Evolutionary conservation across 257 asterid species (phyloP), one percentile per base, ranked within the genome.

Genomic region (Jacaranda copaia): DNA sequence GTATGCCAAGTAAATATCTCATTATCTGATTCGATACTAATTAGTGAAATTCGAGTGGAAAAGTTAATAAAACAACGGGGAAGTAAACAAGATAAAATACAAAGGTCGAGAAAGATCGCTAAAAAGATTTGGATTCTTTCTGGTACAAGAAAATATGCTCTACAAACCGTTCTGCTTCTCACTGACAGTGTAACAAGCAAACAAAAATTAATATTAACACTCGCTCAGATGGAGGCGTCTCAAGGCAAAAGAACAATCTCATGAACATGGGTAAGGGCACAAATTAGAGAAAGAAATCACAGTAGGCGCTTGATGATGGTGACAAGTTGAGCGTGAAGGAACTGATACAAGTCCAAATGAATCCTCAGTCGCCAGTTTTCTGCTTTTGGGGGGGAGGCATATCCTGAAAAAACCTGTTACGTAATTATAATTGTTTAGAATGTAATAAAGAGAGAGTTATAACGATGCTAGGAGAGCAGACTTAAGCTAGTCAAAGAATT

Each of bases 351-450:
- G 38, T 39, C 81, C 25, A 53, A 20, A 52, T 25, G 32, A 65
- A 60, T 55, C 73, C 63, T 79, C 77, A 65, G 53, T 35, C 61
- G 59, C 38, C 76, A 49, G 80, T 70, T 83, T 81, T 87, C 81
- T 68, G 84, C 84, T 77, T 82, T 58, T 77, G 83, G 49, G 70
- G 64, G 35, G 83, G 82, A 75, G 82, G 62, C 69, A 57, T 77
- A 40, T 81, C 92, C 69, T 70, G 77, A 51, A 25, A 68, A 81
- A 84, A 85, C 86, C 94, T 89, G 42, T 45, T 60, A 77, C 58
- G 81, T 56, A 68, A 71, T 70, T 38, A 13, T 25, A 38, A 74
- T 18, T 52, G 40, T 18, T 82, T 32, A 73, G 42, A 49, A 32
- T 5, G 19, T 49, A 35, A 53, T 14, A 14, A n/a, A 32, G 18